These are phyloP conservation scores for Gossypium ekmanianum DNA, from an alignment of 345 rosid species.

Conservation along the genomic window DNA sequence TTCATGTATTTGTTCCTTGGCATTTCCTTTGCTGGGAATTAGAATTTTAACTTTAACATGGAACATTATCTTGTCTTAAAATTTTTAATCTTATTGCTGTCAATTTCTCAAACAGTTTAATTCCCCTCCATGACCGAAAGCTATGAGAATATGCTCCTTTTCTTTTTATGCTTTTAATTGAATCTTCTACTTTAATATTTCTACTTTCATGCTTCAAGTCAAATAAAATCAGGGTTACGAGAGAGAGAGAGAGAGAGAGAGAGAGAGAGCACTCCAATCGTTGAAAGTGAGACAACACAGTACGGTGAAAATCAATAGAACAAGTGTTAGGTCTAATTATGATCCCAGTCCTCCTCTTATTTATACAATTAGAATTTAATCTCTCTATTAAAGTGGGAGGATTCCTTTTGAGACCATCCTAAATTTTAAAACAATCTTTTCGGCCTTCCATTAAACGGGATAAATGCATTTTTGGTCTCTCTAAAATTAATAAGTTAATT, in stretches of 20 bases:
- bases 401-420: too few relatives aligned
- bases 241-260: too few relatives aligned
- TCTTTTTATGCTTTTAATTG: not conserved
- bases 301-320: too few relatives aligned
- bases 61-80: not conserved
- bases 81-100: not conserved
- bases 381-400: too few relatives aligned
- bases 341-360: too few relatives aligned
- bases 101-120: not conserved
- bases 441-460: too few relatives aligned
- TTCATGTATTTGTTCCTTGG: not conserved
- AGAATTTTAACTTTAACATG: not conserved
- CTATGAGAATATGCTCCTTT: not conserved
- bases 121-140: conserved; percentile 5
- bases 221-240: not conserved
- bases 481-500: too few relatives aligned
- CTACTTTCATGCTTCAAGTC: not conserved
- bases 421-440: too few relatives aligned
- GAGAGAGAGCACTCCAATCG: not conserved
- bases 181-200: not conserved
- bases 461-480: too few relatives aligned
- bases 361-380: too few relatives aligned
- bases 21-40: not conserved
- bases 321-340: too few relatives aligned
- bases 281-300: too few relatives aligned